Evolutionary conservation across 305 asterid genomes (phyloP), one percentile per base, ranked within the genome.

Genomic region (Ajuga reptans): DNA sequence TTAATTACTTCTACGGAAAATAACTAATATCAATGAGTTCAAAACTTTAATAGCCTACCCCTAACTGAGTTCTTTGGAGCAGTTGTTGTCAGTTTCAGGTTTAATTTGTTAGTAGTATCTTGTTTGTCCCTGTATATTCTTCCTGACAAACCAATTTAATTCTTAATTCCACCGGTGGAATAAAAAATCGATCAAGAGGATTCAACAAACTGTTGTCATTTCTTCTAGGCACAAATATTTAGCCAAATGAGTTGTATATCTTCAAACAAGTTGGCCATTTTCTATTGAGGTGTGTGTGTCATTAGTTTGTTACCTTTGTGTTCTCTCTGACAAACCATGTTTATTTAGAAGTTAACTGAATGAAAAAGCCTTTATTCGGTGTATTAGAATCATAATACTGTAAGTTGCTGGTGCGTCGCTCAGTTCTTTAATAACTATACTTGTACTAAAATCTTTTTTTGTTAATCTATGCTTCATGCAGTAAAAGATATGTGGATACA

Each of bases 401-500:
- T 58, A 47, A 37, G 47, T 15, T 62, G 43, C 34, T 43, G 14
- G 42, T 53, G 2, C 14, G 11, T n/a, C 37, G 18, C 51, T 29
- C 50, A 8, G 27, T 2, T 21, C 27, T 21, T 1, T 21, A 21
- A 21, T 21, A 21, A 21, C 46, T 24, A 17, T 37, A 37, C 45
- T 39, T 7, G 6, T 31, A 43, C 55, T 78, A 43, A 62, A 39
- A 11, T 27, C 34, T 34, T 52, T 9, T n/a, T 17, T 37, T 71
- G 18, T 54, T 67, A 52, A 57, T 39, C 52, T 34, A 21, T 52
- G 65, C 41, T 68, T 39, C 63, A 43, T 79, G 62, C 98, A 94
- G 99, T 73, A 80, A 72, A 84, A 56, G 83, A 63, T 94, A 89
- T 78, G 91, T 64, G 39, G 85, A 81, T 21, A 52, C 88, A 47